Evolutionary conservation across 2,329 filamentous ascomycete species (phyloP), one percentile per base, ranked within the genome.

Genomic region (Fusarium proliferatum): DNA sequence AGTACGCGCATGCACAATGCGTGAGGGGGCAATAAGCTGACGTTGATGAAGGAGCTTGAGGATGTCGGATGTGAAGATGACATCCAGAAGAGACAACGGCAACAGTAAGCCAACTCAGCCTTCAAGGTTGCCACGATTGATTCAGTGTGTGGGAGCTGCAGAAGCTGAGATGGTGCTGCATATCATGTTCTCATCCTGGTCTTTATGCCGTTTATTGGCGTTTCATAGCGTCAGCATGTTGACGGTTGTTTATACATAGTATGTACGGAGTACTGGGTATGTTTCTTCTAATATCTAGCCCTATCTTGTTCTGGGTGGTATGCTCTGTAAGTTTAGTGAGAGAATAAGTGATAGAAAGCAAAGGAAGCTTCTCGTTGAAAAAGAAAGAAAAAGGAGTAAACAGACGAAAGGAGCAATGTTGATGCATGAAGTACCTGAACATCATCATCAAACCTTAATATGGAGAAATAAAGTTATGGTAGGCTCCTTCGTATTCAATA

Each of bases 21-120:
- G 42, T 59, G 53, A 61, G 56, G 38, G 56, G 53, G 61, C 43
- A 42, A 67, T 61, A 67, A 67, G 64, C 64, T 67, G 62, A 67
- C 63, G 64, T 52, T 52, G 62, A 49, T 49, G 23, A 41, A 36
- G 16, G 36, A 52, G 41, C 48, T 49, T 9, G 30, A 23, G 41
- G 39, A 65, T 28, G 30, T 36, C 21, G 41, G 39, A 65, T 28
- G 30, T 36, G 46, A n/a, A 33, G 26, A 51, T 45, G 58, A n/a
- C 26, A 64, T 53, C 39, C 38, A 61, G 30, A 62, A 59, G 52
- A 58, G 39, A 33, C 23, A 28, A 16, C 21, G 43, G 49, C 7
- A n/a, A 6, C 42, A 52, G 51, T 51, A 56, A 64, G 63, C 38
- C 62, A 56, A 28, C 45, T 33, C 38, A 61, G 61, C 61, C 61